Base-by-base conservation (phyloP, 2,329 filamentous ascomycete species). In the Aureobasidium lini region DNA sequence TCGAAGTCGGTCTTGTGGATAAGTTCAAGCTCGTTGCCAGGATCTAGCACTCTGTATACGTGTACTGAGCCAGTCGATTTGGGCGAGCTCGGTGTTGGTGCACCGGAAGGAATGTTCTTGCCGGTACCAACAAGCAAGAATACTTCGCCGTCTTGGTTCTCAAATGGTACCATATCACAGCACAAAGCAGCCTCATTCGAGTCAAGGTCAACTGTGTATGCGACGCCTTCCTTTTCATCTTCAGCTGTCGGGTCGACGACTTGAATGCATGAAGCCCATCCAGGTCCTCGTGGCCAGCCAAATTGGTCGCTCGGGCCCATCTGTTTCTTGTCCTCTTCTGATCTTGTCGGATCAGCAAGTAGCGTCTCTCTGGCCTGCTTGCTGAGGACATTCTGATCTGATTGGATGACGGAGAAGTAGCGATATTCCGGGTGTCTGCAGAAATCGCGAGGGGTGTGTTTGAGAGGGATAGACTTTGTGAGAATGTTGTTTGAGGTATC, bases 1-100 rank as follows among this genome's bases (percentile, higher is more conserved):
- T 95, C 90, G 6, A 96, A 83, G 68, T 91, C 90, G 0, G 95
- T 99, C 73, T 96, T 96, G 76, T 99, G 94, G 63, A 96, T 92
- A 61, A 97, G 94, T 68, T 96, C 89, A 15, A 99, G 81, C 67
- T 90, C 85, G 59, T 85, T 85, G n/a, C 95, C 95, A 62, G 90
- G 85, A 50, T 95, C 88, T 54, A 88, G 83, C 72, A 99, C 90
- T 43, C 90, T 85, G 73, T 96, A 99, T 29, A 97, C 88, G 68
- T 96, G 90, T 37, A 99, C 89, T 66, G 87, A 96, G 0, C 93
- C 94, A 62, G 64, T 65, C 8, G 61, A 60, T 37, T 64, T 62
- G 10, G 61, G 61, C 11, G 62, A 66, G n/a, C 53, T 59, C 10
- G 63, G 62, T 18, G 46, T 54, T 46, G 47, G 54, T 60, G 42